Evolutionary conservation across 345 rosid genomes (phyloP).

Genomic region (Eucalyptus marginata): DNA sequence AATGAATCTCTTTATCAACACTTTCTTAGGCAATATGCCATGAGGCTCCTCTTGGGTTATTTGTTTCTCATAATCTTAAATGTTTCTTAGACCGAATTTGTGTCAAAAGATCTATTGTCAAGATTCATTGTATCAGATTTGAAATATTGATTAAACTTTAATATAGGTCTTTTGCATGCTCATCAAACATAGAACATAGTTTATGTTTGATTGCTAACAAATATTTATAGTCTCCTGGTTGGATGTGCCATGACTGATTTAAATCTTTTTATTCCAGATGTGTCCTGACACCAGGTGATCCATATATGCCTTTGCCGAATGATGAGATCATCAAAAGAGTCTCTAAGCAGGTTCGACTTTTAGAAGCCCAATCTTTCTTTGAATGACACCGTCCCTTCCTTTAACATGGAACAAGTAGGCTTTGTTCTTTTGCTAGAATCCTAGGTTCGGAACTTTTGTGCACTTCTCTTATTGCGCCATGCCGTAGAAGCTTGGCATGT

Average conservation of each 20-base stretch:
- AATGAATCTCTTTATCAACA: background rate
- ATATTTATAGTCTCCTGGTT: background rate
- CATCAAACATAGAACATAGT: background rate
- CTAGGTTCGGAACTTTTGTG: background rate
- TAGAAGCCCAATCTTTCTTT: background rate
- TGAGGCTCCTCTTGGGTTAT: background rate
- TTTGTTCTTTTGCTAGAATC: background rate
- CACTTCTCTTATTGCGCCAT: background rate
- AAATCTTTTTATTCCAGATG: conserved; percentile 45
- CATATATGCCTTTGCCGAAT: conserved; percentile 81
- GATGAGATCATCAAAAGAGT: conserved; percentile 83
- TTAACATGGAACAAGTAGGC: background rate
- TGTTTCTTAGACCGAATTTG: background rate
- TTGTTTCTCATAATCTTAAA: background rate
- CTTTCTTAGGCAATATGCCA: background rate
- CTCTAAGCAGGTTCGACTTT: conserved; percentile 55
- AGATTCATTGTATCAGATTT: background rate
- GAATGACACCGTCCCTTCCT: background rate
- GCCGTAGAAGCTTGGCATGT: background rate
- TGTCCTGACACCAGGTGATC: conserved; percentile 93
- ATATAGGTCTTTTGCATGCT: background rate
- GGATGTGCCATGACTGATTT: background rate
- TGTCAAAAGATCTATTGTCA: background rate
- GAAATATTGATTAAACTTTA: background rate
- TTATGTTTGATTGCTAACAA: background rate